Conservation (phyloP, 306 rosid genomes). For the Albizia julibrissin region DNA sequence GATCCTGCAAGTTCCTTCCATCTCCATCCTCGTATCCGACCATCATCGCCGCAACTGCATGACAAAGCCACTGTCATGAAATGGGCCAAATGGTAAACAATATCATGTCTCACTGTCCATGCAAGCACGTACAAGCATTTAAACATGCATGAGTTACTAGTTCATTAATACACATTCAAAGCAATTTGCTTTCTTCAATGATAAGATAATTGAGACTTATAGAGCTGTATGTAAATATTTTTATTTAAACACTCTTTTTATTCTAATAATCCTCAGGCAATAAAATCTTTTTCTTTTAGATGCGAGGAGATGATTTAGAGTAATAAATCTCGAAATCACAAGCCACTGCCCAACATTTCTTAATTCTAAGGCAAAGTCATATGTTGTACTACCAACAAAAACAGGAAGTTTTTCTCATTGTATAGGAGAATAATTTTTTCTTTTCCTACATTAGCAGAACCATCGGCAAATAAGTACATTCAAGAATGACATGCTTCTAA, state of each 20-base stretch:
- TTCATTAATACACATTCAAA: neutral
- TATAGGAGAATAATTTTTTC: neutral
- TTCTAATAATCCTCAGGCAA: neutral
- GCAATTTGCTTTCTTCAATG: neutral
- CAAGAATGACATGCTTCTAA: constrained; percentile 3
- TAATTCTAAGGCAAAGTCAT: neutral
- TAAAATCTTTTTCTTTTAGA: neutral
- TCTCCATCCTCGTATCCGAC: constrained; percentile 85
- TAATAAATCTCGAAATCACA: neutral
- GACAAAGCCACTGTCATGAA: constrained; percentile 22
- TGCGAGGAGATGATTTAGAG: neutral
- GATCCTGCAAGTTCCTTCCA: constrained; percentile 66
- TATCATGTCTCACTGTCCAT: neutral
- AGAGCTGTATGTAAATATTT: neutral
- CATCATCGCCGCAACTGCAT: constrained; percentile 94
- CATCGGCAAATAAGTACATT: neutral
- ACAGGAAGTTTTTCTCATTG: neutral
- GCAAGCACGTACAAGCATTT: constrained; percentile 9
- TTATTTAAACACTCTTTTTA: neutral
- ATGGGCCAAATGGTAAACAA: constrained; percentile 17
- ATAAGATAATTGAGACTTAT: neutral
- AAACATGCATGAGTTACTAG: neutral
- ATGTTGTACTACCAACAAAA: neutral
- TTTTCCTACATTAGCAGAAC: neutral
- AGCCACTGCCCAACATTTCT: neutral